Base-by-base conservation (phyloP, 805 yeast genomes). In the Suhomyces xylopsoci region DNA sequence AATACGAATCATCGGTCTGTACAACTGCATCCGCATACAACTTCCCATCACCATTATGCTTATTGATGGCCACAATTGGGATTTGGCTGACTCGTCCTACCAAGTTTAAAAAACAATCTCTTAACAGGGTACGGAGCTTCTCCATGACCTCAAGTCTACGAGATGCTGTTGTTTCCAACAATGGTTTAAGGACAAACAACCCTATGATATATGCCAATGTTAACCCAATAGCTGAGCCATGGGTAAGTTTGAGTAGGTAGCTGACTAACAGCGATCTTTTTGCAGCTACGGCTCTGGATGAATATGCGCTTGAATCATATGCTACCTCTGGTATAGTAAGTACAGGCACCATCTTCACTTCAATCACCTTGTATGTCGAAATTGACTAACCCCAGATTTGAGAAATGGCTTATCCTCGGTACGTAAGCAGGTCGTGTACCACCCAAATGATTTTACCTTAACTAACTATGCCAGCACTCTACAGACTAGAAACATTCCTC, bases 281-380 rank as follows among this genome's bases (percentile, higher is more conserved):
- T 10, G 61, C 57, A 22, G 45, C 22, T 30, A 32, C 20, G 1
- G 59, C 45, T 5, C 58, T 49, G 15, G 55, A 45, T 15, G 49
- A 36, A 48, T 65, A 71, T 5, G 61, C 55, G 15, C 58, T 56
- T 3, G 73, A 64, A 49, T 75, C 74, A 55, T 66, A 75, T 0
- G 79, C 71, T 2, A 72, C 47, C 51, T 75, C 79, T 3, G 79
- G 78, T 1, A 75, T 71, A 3, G 78, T 71, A 26, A 74, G 60
- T 22, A 66, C 55, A 1, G 76, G 77, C 9, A 74, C 32, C 32
- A 28, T 28, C 28, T 12, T 24, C n/a, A 22, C 66, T 42, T 56
- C 60, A 57, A 54, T 25, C 17, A 38, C n/a, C 15, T 7, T 38
- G 42, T 9, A 38, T 9, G 24, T 38, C 19, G 17, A 17, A 7